Conservation (phyloP, 2,329 filamentous ascomycete species). For the Phoma sp. region DNA sequence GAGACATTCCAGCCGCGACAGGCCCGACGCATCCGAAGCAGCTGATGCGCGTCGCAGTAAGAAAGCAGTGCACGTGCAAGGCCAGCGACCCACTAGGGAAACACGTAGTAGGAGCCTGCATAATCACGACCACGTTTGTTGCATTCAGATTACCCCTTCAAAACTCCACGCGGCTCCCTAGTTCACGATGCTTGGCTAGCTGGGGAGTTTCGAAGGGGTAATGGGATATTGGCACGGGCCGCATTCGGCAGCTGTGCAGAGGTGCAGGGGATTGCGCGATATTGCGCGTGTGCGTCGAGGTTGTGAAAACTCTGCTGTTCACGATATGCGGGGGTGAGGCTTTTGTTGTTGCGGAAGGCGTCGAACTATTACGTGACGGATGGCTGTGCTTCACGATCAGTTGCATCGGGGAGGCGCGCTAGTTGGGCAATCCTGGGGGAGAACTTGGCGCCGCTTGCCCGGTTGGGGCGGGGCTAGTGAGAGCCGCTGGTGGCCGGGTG, state of each 20-base stretch:
- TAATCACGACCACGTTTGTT: background rate
- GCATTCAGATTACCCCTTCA: conserved; percentile 10
- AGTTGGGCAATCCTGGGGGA: conserved; percentile 25
- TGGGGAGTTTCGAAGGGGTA: background rate
- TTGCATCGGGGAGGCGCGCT: conserved; percentile 17
- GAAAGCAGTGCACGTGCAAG: conserved; percentile 32
- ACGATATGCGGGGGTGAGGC: conserved; percentile 20
- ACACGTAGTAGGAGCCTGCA: conserved; percentile 27
- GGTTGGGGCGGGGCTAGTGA: background rate
- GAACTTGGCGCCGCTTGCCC: conserved; percentile 1
- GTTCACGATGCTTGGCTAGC: background rate
- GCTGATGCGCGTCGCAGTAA: conserved; percentile 20
- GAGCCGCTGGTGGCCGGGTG: conserved; percentile 16
- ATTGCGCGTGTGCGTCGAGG: conserved; percentile 6
- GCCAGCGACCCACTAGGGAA: conserved; percentile 28
- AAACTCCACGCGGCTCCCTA: background rate
- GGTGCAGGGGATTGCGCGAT: conserved; percentile 16
- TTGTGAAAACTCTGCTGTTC: conserved; percentile 31
- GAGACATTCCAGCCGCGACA: background rate
- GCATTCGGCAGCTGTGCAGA: background rate
- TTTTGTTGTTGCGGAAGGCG: conserved; percentile 16
- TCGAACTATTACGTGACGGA: conserved; percentile 36
- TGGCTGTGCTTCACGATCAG: conserved; percentile 23
- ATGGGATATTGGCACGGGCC: background rate
- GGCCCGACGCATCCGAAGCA: background rate